phyloP scores from a whole-genome alignment of 2,329 filamentous ascomycete species.

The Annulohypoxylon truncatum region DNA sequence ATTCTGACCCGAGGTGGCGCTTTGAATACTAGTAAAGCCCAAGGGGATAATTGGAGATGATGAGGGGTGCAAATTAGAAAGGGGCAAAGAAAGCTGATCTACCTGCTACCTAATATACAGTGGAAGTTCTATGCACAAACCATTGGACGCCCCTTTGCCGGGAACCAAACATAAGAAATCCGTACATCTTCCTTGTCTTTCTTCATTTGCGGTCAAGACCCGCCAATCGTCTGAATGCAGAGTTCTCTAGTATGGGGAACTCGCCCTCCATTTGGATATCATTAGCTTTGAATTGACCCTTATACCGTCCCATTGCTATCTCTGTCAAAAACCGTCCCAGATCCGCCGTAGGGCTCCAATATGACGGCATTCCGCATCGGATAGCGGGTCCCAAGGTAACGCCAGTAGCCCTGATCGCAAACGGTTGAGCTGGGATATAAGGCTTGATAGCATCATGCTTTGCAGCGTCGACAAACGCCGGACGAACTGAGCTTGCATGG shows the following conservation, averaged over 20 bases:
- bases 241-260: conserved; percentile 49
- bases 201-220: conserved; percentile 37
- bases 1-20: conserved; percentile 73
- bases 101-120: neutral
- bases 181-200: neutral
- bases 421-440: conserved; percentile 54
- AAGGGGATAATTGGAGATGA: neutral
- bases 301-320: conserved; percentile 58
- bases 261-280: conserved; percentile 46
- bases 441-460: conserved; percentile 56
- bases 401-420: conserved; percentile 23
- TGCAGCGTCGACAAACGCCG: conserved; percentile 66
- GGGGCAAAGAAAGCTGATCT: neutral
- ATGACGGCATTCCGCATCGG: conserved; percentile 24
- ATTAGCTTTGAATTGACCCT: conserved; percentile 39
- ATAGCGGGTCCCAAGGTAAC: conserved; percentile 47
- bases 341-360: conserved; percentile 57
- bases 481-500: conserved; percentile 67
- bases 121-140: neutral
- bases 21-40: conserved; percentile 63
- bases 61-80: neutral
- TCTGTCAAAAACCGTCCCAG: conserved; percentile 59
- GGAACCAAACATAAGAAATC: neutral
- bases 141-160: neutral
- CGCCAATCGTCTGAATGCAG: conserved; percentile 44